These are phyloP conservation scores for Acanthamoeba triangularis DNA, from an alignment of 208 protist genomes.

Conservation along the genomic window DNA sequence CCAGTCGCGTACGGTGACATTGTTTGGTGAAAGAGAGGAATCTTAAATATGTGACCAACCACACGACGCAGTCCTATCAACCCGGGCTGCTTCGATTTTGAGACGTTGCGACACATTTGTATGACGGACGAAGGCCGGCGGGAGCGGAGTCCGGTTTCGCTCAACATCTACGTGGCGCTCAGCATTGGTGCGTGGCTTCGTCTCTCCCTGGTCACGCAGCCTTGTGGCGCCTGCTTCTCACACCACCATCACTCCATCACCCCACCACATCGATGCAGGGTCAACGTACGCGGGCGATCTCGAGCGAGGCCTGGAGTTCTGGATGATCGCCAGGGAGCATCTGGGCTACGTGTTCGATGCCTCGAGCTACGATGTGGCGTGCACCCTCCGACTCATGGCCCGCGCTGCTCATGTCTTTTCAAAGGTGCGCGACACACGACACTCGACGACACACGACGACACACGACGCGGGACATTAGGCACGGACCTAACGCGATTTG, in stretches of 20 bases:
- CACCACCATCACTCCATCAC: too few relatives aligned
- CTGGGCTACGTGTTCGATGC: conserved; percentile 16
- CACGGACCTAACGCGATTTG: too few relatives aligned
- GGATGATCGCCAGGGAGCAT: conserved; percentile 39
- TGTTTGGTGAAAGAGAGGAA: too few relatives aligned
- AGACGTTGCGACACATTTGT: conserved; percentile 6
- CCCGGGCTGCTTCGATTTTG: conserved; percentile 39
- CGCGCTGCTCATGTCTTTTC: conserved; percentile 15
- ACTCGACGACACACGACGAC: too few relatives aligned
- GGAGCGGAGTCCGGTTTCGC: not conserved
- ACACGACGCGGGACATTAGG: too few relatives aligned
- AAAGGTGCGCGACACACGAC: not conserved
- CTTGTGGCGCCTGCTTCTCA: too few relatives aligned
- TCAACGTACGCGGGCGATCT: not conserved
- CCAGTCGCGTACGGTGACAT: not conserved
- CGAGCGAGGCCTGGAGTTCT: conserved; percentile 11
- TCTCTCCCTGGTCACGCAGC: too few relatives aligned
- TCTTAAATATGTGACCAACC: too few relatives aligned
- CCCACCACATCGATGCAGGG: not conserved
- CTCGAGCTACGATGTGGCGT: conserved; percentile 15
- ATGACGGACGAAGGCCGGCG: not conserved
- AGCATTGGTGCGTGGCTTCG: not conserved
- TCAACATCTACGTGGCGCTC: not conserved
- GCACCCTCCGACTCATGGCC: conserved; percentile 5
- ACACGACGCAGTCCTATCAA: not conserved